These are phyloP conservation scores for Candida smagusa DNA, from an alignment of 1,139 yeast genomes.

Conservation along the genomic window DNA sequence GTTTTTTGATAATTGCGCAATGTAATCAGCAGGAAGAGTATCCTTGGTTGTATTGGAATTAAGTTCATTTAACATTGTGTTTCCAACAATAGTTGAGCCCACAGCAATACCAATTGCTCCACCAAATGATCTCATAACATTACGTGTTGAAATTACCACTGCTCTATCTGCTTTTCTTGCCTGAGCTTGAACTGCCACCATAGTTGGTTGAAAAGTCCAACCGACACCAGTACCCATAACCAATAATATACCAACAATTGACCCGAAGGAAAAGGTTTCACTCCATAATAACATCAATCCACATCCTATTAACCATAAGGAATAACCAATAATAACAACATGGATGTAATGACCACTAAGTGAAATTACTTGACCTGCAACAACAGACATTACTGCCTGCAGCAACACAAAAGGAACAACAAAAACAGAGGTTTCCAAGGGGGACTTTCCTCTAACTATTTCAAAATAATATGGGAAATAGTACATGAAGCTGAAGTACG, in stretches of 20 bases:
- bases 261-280: conserved; percentile 27
- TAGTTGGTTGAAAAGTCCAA: conserved; percentile 51
- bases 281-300: conserved; percentile 37
- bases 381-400: conserved; percentile 37
- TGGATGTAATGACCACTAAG: conserved; percentile 40
- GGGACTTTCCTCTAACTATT: conserved; percentile 40
- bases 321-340: conserved; percentile 41
- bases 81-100: conserved; percentile 41
- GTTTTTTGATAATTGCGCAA: conserved; percentile 23
- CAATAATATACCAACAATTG: conserved; percentile 31
- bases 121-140: conserved; percentile 51
- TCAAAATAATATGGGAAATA: conserved; percentile 52
- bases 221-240: conserved; percentile 52
- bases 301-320: conserved; percentile 40
- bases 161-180: conserved; percentile 51
- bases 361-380: conserved; percentile 44
- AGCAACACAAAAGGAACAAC: conserved; percentile 41
- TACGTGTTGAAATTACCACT: conserved; percentile 53
- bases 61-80: conserved; percentile 28
- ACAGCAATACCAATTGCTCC: conserved; percentile 53
- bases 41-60: conserved; percentile 6
- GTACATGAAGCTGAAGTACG: conserved; percentile 43
- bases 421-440: conserved; percentile 37
- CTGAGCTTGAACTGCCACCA: conserved; percentile 56
- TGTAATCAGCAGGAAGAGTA: conserved; percentile 9